Conservation (phyloP, 805 yeast genomes). For the Hanseniaspora occidentalis region DNA sequence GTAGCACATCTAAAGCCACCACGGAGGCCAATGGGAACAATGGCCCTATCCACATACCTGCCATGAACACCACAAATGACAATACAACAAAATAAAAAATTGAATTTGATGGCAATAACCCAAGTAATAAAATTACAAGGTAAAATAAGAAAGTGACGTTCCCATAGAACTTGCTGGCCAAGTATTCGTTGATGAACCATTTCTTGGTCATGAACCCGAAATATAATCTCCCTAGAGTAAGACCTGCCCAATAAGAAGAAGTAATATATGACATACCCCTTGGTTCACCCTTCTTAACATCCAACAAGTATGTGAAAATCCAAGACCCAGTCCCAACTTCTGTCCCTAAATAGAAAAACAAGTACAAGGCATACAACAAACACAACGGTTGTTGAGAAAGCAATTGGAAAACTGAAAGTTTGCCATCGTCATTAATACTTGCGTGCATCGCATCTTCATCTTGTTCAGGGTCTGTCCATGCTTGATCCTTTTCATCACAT, state of each 20-base stretch:
- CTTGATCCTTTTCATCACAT: constrained; percentile 11
- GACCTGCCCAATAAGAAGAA: constrained; percentile 62
- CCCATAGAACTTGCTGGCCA: constrained; percentile 23
- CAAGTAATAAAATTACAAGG: constrained; percentile 18
- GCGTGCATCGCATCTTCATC: constrained; percentile 11
- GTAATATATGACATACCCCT: constrained; percentile 47
- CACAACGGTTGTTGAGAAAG: constrained; percentile 25
- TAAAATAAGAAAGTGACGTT: constrained; percentile 26
- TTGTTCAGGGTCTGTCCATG: constrained; percentile 11
- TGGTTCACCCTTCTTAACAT: constrained; percentile 36
- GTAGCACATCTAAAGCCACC: constrained; percentile 49
- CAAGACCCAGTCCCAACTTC: constrained; percentile 64
- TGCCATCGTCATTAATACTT: constrained; percentile 1
- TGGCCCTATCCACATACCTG: constrained; percentile 58
- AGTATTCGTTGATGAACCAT: constrained; percentile 33
- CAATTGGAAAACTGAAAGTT: constrained; percentile 7
- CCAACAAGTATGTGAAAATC: constrained; percentile 51
- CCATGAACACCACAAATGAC: constrained; percentile 25
- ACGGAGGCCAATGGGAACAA: constrained; percentile 62
- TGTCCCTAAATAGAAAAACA: constrained; percentile 55
- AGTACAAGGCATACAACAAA: constrained; percentile 37
- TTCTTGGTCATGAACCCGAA: constrained; percentile 43
- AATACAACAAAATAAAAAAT: constrained; percentile 13
- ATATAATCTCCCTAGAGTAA: constrained; percentile 49
- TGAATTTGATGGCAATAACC: constrained; percentile 11